phyloP scores from a whole-genome alignment of 306 rosid genomes.

The Prosopis cineraria region DNA sequence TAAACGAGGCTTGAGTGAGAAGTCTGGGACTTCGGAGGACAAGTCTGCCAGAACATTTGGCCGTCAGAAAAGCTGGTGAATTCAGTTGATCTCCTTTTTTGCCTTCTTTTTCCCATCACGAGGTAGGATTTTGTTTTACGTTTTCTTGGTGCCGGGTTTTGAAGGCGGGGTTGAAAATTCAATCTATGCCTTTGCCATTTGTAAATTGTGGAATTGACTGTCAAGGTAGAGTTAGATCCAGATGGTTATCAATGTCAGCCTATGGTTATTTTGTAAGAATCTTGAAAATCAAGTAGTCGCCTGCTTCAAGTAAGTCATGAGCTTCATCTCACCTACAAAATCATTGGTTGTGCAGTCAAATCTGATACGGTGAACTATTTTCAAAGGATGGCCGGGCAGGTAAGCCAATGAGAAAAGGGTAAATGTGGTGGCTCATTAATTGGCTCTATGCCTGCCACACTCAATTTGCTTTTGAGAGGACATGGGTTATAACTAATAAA shows the following conservation, averaged over 20 bases:
- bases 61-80: slow-evolving; percentile 61
- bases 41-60: slow-evolving; percentile 36
- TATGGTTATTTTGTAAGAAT: not conserved
- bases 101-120: slow-evolving; percentile 9
- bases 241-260: slow-evolving; percentile 8
- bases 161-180: slow-evolving; percentile 6
- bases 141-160: slow-evolving; percentile 7
- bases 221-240: not conserved
- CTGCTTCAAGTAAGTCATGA: not conserved
- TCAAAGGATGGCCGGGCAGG: not conserved
- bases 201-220: slow-evolving; percentile 14
- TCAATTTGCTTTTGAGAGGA: not conserved
- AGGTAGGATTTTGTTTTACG: slow-evolving; percentile 29
- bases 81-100: not conserved
- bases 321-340: not conserved
- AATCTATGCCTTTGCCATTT: slow-evolving; percentile 19
- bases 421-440: not conserved
- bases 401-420: not conserved
- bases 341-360: not conserved
- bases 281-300: not conserved
- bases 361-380: not conserved
- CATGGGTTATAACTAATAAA: no score
- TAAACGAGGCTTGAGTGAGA: slow-evolving; percentile 43
- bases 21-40: slow-evolving; percentile 30
- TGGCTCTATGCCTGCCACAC: not conserved